Evolutionary conservation across 192 early-diverging fungal species (phyloP).

Genomic region (Backusella psychrophila): DNA sequence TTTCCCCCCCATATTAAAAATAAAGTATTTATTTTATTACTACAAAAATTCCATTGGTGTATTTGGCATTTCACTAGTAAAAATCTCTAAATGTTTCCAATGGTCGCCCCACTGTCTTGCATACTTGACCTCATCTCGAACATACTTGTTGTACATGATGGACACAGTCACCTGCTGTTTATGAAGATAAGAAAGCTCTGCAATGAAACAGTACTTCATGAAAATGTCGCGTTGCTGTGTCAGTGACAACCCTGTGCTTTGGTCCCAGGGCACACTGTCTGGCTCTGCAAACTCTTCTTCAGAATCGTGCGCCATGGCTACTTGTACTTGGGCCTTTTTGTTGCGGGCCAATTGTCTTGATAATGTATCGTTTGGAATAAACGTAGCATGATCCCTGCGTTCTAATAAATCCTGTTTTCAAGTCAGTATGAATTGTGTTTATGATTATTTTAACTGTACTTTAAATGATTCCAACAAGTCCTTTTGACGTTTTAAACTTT

Average conservation of each 20-base stretch:
- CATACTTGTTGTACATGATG: constrained; percentile 58
- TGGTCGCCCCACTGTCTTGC: constrained; percentile 48
- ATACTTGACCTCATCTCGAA: constrained; percentile 55
- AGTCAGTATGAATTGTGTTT: background rate
- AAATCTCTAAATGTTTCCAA: constrained; percentile 45
- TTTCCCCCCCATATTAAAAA: background rate
- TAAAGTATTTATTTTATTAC: background rate
- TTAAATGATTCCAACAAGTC: constrained; percentile 61
- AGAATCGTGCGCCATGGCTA: constrained; percentile 19
- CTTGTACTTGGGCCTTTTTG: background rate
- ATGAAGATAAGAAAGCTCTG: constrained; percentile 59
- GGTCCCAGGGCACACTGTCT: constrained; percentile 27
- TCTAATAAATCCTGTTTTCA: constrained; percentile 46
- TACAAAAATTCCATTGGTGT: constrained; percentile 40
- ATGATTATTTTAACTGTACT: constrained; percentile 21
- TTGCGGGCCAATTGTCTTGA: constrained; percentile 31
- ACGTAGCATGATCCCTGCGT: constrained; percentile 42
- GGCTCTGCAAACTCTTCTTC: constrained; percentile 43
- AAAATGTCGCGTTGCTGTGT: constrained; percentile 42
- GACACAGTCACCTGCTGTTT: constrained; percentile 56
- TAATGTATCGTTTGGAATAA: background rate
- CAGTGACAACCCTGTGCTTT: constrained; percentile 13
- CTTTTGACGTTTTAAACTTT: constrained; percentile 60
- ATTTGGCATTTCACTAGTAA: constrained; percentile 46
- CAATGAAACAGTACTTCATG: constrained; percentile 54